Percentiles rank a stretch among this genome's conserved stretches.
These are phyloP conservation scores for Noccaea caerulescens DNA, from an alignment of 345 rosid species.

Conservation along the genomic window DNA sequence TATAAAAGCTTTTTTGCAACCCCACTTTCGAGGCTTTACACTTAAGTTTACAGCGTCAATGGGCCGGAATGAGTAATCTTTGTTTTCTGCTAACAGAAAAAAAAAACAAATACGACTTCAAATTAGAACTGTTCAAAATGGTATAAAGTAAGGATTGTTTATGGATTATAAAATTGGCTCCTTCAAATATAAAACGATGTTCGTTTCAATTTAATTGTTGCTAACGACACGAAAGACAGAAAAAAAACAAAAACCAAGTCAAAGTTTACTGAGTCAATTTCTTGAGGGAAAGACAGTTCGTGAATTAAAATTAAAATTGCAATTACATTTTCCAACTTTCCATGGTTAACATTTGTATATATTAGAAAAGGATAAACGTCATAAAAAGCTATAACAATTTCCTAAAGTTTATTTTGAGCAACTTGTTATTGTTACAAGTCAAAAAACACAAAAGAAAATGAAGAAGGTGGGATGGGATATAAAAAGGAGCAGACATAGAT, in stretches of 20 bases:
- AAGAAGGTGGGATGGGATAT: constrained; percentile 37
- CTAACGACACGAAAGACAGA: neutral
- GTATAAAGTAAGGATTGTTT: neutral
- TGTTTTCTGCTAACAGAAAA: neutral
- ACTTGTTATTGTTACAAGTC: constrained; percentile 32
- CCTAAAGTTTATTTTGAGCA: neutral
- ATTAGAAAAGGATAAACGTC: constrained; percentile 16
- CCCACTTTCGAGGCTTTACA: constrained; percentile 17
- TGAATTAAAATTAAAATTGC: constrained; percentile 19
- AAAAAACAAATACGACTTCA: neutral
- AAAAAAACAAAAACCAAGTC: constrained; percentile 9
- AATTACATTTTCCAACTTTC: constrained; percentile 29
- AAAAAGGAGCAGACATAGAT: constrained; percentile 43
- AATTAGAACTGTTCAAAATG: constrained; percentile 18
- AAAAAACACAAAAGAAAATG: constrained; percentile 11
- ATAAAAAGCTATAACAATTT: constrained; percentile 4
- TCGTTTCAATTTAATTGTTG: neutral
- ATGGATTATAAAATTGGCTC: neutral
- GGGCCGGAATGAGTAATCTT: constrained; percentile 1
- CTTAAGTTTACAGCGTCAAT: constrained; percentile 17
- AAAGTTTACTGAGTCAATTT: constrained; percentile 42
- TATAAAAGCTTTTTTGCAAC: constrained; percentile 26
- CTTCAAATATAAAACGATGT: neutral
- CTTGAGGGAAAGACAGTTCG: constrained; percentile 31
- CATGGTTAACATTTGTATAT: constrained; percentile 30